Conservation (phyloP, 2,329 filamentous ascomycete species). For the Coniochaeta pulveracea region DNA sequence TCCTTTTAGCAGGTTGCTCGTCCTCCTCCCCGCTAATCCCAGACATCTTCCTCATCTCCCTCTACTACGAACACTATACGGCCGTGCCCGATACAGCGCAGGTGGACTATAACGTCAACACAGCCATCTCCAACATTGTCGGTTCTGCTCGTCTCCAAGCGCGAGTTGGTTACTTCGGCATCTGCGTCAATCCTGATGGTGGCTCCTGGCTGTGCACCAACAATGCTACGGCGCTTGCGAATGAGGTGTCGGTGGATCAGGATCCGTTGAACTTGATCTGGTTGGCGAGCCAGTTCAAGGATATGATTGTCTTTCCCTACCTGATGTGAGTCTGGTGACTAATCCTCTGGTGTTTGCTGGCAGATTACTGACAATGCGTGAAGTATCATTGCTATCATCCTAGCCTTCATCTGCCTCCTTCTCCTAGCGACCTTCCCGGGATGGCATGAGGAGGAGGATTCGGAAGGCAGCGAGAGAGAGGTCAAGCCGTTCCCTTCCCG, state of each 20-base stretch:
- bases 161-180: conserved; percentile 93
- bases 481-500: conserved; percentile 90
- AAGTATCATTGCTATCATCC: conserved; percentile 94
- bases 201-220: conserved; percentile 92
- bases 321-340: conserved; percentile 57
- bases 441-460: conserved; percentile 88
- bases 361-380: conserved; percentile 10
- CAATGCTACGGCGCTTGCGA: conserved; percentile 87
- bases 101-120: conserved; percentile 78
- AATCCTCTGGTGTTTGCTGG: background rate
- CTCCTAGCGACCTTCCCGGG: conserved; percentile 93
- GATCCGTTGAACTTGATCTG: conserved; percentile 96
- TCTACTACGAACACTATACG: conserved; percentile 86
- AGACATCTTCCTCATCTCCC: conserved; percentile 92
- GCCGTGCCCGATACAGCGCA: conserved; percentile 76
- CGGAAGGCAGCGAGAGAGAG: conserved; percentile 71
- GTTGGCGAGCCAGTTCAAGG: conserved; percentile 94
- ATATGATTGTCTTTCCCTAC: conserved; percentile 97
- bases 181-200: conserved; percentile 86
- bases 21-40: conserved; percentile 93
- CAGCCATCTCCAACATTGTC: conserved; percentile 82
- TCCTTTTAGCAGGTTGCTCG: conserved; percentile 89
- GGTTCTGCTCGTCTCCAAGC: conserved; percentile 75
- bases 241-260: conserved; percentile 80
- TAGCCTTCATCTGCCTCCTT: conserved; percentile 91